Conservation (phyloP, 495 filamentous ascomycete species). For the Echria macrotheca region DNA sequence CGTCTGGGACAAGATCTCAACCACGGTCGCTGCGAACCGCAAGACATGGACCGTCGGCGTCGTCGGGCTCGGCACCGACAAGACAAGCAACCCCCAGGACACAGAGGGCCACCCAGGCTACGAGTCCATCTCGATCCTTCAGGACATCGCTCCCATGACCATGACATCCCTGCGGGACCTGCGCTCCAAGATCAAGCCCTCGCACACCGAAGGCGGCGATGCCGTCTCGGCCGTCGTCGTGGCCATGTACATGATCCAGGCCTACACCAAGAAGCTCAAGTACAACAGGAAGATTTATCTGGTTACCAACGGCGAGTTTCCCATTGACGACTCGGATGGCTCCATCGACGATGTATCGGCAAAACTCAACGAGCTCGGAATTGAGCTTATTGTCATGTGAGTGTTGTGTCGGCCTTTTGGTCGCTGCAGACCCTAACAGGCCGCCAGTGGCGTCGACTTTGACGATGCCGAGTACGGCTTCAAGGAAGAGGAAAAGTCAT, state of each 20-base stretch:
- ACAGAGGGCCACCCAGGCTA: conserved; percentile 57
- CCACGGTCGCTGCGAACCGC: conserved; percentile 72
- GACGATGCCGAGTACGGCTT: conserved; percentile 87
- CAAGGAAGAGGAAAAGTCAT: conserved; percentile 85
- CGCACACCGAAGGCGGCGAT: conserved; percentile 58
- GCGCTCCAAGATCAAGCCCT: conserved; percentile 59
- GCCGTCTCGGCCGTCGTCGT: conserved; percentile 80
- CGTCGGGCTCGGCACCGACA: conserved; percentile 76
- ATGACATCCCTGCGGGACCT: conserved; percentile 64
- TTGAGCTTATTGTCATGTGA: conserved; percentile 76
- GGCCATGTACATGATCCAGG: conserved; percentile 79
- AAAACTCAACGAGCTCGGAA: conserved; percentile 67
- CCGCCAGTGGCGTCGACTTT: conserved; percentile 78
- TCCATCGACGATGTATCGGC: conserved; percentile 59
- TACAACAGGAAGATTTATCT: conserved; percentile 77
- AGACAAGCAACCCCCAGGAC: conserved; percentile 62
- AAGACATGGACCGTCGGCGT: conserved; percentile 79
- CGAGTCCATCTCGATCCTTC: conserved; percentile 69
- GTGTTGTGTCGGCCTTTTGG: conserved; percentile 23
- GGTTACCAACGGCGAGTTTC: conserved; percentile 71
- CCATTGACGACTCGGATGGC: conserved; percentile 55
- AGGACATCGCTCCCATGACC: conserved; percentile 63
- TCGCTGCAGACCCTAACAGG: conserved; percentile 7
- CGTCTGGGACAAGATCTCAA: conserved; percentile 93
- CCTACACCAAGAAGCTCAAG: conserved; percentile 81